A percentile compares a stretch with the other conserved stretches of the same genome.
Conservation (phyloP, 495 filamentous ascomycete genomes). For the Xylaria longipes region DNA sequence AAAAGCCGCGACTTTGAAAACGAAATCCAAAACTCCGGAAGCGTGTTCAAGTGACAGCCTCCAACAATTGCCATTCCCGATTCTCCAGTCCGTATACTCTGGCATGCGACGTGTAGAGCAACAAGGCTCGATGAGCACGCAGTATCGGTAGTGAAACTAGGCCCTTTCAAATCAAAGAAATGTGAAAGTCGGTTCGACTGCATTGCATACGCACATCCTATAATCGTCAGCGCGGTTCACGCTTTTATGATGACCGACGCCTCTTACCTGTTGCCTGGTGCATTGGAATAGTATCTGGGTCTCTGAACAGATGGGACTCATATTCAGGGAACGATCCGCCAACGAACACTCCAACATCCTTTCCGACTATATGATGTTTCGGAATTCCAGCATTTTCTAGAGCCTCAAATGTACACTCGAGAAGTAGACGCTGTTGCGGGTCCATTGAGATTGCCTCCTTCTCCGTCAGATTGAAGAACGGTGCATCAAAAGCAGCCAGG, state of each 20-base stretch:
- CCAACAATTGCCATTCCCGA: constrained; percentile 59
- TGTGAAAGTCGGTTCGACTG: constrained; percentile 69
- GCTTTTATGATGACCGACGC: constrained; percentile 46
- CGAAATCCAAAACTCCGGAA: constrained; percentile 62
- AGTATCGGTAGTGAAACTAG: constrained; percentile 80
- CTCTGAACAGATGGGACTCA: constrained; percentile 77
- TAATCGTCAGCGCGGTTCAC: constrained; percentile 42
- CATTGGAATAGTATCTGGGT: constrained; percentile 68
- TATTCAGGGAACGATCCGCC: constrained; percentile 88
- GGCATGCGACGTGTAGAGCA: constrained; percentile 77
- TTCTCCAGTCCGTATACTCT: constrained; percentile 69
- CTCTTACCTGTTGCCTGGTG: constrained; percentile 59
- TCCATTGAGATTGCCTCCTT: constrained; percentile 80
- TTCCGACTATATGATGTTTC: constrained; percentile 74
- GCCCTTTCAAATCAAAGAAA: constrained; percentile 63
- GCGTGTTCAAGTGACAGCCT: constrained; percentile 63
- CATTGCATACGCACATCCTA: constrained; percentile 56
- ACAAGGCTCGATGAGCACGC: constrained; percentile 81
- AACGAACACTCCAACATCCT: constrained; percentile 83
- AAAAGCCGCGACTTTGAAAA: constrained; percentile 61
- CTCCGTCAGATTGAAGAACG: constrained; percentile 83
- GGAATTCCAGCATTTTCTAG: constrained; percentile 87
- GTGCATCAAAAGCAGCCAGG: constrained; percentile 78
- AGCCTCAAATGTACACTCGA: constrained; percentile 85
- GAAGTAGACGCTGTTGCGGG: constrained; percentile 79